Evolutionary conservation across 2,329 filamentous ascomycete genomes (phyloP).

Genomic region (Ophiostoma himal-ulmi): DNA sequence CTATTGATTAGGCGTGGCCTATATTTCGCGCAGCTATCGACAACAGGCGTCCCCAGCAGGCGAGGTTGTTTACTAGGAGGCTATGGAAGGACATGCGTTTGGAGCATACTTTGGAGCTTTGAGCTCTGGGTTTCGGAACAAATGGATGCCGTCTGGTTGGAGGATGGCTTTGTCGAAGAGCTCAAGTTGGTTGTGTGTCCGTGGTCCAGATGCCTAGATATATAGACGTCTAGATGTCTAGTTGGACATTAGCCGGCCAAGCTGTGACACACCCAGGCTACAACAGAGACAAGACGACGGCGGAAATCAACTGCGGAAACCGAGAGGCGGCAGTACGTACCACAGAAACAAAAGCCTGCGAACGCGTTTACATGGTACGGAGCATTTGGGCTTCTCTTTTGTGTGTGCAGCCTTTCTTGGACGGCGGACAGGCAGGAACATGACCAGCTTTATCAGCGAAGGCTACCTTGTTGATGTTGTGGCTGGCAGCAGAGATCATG

Average conservation of each 20-base stretch:
- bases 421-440: neutral
- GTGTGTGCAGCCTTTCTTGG: neutral
- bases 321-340: neutral
- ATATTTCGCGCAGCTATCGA: neutral
- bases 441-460: no score
- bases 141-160: no score
- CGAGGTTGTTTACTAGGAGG: neutral
- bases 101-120: no score
- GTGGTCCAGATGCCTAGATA: no score
- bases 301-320: neutral
- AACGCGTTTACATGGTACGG: conserved; percentile 15
- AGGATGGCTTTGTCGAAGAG: no score
- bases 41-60: neutral
- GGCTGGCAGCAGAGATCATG: neutral
- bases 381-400: neutral
- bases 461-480: neutral
- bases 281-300: neutral
- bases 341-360: neutral
- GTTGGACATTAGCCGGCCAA: no score
- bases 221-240: no score
- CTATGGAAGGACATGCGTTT: neutral
- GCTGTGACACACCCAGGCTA: neutral
- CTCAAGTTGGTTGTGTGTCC: no score
- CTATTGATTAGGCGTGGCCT: neutral
- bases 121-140: neutral